phyloP scores from a whole-genome alignment of 805 yeast species.

The Metschnikowia koreensis region DNA sequence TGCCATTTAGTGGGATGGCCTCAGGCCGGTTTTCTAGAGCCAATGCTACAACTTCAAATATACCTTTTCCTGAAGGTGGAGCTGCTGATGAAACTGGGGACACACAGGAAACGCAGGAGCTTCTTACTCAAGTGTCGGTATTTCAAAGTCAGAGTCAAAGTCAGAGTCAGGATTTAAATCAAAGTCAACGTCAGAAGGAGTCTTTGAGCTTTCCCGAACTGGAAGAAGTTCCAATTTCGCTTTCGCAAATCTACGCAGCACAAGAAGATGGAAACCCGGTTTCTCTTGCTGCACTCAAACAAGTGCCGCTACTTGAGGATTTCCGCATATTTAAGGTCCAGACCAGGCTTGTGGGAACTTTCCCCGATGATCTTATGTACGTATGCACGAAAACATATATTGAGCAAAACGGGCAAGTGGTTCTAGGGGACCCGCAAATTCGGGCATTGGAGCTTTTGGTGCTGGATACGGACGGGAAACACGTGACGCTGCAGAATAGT shows the following conservation, averaged over 20 bases:
- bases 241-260: background rate
- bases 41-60: background rate
- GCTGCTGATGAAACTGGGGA: background rate
- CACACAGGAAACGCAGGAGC: constrained; percentile 1
- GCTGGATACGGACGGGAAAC: constrained; percentile 12
- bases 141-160: background rate
- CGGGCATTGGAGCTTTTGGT: constrained; percentile 27
- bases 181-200: too few species aligned
- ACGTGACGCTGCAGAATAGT: constrained; percentile 4
- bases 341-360: constrained; percentile 23
- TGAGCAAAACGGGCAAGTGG: constrained; percentile 3
- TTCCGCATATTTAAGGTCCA: constrained; percentile 17
- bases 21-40: background rate
- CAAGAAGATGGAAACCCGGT: background rate
- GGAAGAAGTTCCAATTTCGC: background rate
- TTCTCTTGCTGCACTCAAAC: constrained; percentile 4
- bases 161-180: background rate
- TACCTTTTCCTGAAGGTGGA: background rate
- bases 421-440: constrained; percentile 24
- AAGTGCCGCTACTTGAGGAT: constrained; percentile 1
- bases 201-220: background rate
- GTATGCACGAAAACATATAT: constrained; percentile 30
- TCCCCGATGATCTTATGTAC: constrained; percentile 27
- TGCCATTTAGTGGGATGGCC: background rate
- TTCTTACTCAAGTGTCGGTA: constrained; percentile 11